Conservation (phyloP, 2,329 filamentous ascomycete genomes). For the Xylaria digitata region DNA sequence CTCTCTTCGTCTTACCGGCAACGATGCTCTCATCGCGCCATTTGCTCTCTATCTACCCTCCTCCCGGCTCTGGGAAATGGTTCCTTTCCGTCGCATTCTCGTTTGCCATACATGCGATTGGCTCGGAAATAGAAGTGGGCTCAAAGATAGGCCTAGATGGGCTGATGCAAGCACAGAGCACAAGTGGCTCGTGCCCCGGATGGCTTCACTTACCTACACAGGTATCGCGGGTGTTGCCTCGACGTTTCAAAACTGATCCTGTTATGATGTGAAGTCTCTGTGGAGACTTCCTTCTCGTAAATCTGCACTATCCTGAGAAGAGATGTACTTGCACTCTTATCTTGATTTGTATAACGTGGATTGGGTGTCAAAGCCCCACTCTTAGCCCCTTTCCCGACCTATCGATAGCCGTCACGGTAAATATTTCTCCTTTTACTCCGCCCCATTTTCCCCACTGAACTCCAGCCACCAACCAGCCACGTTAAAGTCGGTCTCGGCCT, state of each 20-base stretch:
- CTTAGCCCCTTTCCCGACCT: constrained; percentile 1
- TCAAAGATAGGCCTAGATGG: constrained; percentile 14
- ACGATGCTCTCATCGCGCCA: constrained; percentile 20
- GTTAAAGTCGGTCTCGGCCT: neutral
- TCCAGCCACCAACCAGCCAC: constrained; percentile 16
- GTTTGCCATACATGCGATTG: constrained; percentile 9
- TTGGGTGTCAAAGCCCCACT: neutral
- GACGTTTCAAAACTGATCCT: neutral
- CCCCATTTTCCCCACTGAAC: neutral
- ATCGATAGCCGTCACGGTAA: constrained; percentile 9
- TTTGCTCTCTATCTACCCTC: neutral
- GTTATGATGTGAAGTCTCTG: constrained; percentile 21
- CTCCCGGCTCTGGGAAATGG: neutral
- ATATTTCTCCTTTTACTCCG: neutral
- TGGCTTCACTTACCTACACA: neutral
- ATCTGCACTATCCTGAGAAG: constrained; percentile 14
- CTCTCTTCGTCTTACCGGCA: constrained; percentile 9
- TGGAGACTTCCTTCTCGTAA: constrained; percentile 14
- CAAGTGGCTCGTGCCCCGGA: constrained; percentile 32
- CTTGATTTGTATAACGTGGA: constrained; percentile 9
- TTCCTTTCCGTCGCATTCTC: constrained; percentile 18
- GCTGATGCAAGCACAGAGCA: constrained; percentile 25
- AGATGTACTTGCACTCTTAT: constrained; percentile 19
- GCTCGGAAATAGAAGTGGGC: constrained; percentile 19
- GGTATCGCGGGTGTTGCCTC: neutral